A percentile compares a stretch with the other conserved stretches of the same genome.
Conservation (phyloP, 352 stramenopile species). For the Globisporangium cystogenes region DNA sequence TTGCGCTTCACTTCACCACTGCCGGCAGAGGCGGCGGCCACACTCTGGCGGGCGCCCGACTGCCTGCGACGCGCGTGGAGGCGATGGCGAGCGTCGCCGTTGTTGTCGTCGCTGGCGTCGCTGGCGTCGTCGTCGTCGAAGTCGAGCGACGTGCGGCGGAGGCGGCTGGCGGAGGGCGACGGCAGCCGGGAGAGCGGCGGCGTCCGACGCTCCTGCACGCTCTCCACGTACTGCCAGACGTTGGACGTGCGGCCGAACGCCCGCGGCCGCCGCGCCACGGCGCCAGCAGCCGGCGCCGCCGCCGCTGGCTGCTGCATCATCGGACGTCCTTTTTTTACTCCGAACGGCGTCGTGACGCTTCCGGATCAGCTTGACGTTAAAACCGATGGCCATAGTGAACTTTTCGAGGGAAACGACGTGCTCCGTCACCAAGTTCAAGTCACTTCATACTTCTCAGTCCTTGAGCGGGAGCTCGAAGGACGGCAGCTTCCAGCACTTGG, state of each 20-base stretch:
- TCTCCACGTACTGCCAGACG: constrained; percentile 65
- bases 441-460: constrained; percentile 17
- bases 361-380: too few relatives aligned
- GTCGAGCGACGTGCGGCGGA: constrained; percentile 9
- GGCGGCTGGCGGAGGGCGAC: neutral
- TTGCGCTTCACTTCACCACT: constrained; percentile 9
- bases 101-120: neutral
- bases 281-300: neutral
- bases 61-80: neutral
- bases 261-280: constrained; percentile 20
- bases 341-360: too few relatives aligned
- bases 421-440: too few relatives aligned
- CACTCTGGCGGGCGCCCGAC: neutral
- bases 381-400: too few relatives aligned
- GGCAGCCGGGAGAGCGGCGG: neutral
- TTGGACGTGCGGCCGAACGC: constrained; percentile 66
- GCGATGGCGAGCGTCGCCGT: too few relatives aligned
- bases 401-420: too few relatives aligned
- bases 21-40: neutral
- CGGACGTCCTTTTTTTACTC: too few relatives aligned
- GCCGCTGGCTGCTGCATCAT: neutral
- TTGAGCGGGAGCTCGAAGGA: constrained; percentile 25
- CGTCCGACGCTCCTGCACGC: constrained; percentile 34
- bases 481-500: constrained; percentile 67
- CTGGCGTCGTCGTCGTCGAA: constrained; percentile 7